phyloP scores from a whole-genome alignment of 305 asterid genomes.

The Rubia occidens region DNA sequence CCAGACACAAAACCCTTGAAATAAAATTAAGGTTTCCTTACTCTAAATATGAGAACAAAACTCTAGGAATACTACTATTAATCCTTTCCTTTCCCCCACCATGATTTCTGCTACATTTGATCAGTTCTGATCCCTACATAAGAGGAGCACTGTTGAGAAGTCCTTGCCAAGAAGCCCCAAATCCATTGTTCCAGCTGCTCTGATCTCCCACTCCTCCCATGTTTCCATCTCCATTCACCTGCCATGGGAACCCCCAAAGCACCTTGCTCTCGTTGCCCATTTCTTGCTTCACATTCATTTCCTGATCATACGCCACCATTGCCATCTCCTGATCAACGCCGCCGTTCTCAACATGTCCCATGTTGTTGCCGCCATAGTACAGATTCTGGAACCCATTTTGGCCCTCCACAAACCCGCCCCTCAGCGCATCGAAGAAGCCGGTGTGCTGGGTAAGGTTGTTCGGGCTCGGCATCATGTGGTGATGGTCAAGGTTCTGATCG shows the following conservation, averaged over 20 bases:
- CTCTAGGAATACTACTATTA: slow-evolving; percentile 11
- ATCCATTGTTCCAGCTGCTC: slow-evolving; percentile 40
- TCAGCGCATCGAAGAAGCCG: slow-evolving; percentile 23
- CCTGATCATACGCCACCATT: slow-evolving; percentile 23
- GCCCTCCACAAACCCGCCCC: slow-evolving; percentile 38
- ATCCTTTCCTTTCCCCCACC: neutral
- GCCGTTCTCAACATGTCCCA: slow-evolving; percentile 28
- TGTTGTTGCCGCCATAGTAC: slow-evolving; percentile 34
- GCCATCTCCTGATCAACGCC: slow-evolving; percentile 34
- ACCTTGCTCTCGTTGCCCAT: slow-evolving; percentile 27
- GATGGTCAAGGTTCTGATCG: slow-evolving; percentile 21
- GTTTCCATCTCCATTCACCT: slow-evolving; percentile 24
- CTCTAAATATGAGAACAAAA: slow-evolving; percentile 22
- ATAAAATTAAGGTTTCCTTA: slow-evolving; percentile 18
- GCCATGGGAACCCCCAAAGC: slow-evolving; percentile 80
- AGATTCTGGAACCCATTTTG: slow-evolving; percentile 29
- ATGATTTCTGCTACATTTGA: neutral
- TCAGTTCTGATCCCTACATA: slow-evolving; percentile 21
- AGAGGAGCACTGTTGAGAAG: slow-evolving; percentile 58
- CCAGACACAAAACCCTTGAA: slow-evolving; percentile 23
- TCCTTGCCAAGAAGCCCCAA: slow-evolving; percentile 70
- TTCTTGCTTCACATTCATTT: slow-evolving; percentile 45
- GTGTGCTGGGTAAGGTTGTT: neutral
- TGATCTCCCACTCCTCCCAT: slow-evolving; percentile 21
- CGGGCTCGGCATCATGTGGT: neutral